Evolutionary conservation across 371 early-diverging fungal genomes (phyloP), one percentile per base, ranked within the genome.

Genomic region (Mucor plumbeus): DNA sequence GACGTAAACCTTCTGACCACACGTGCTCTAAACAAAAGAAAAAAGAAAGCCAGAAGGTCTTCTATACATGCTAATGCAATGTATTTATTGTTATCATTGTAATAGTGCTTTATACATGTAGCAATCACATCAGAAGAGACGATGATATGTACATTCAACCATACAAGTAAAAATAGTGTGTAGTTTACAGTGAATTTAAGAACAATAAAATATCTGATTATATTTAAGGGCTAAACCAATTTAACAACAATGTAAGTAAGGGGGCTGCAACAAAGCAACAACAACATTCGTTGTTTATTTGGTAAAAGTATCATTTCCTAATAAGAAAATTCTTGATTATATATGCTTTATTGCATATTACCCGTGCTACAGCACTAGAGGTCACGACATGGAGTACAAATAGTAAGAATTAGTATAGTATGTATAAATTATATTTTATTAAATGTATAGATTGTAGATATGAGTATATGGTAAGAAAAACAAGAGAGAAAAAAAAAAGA

Each of bases 301-400:
- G 17, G 17, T 9, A n/a, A 3, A 47, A n/a, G 13, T 3, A 26
- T 26, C 26, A 26, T 26, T 2, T 14, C 7, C 47, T 17, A 2
- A 2, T 10, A 53, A 53, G 11, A 21, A 53, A 31, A 14, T 53
- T 14, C 50, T 11, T 31, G 53, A 53, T 53, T 21, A 26, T 31
- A 47, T 19, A 47, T 19, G 17, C 19, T 7, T 17, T n/a, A 15
- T 4, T 43, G n/a, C 43, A 43, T 14, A 19, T 47, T 26, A 26
- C 26, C 26, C 26, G 47, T 47, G 47, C 47, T 9, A 47, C 47
- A 19, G 44, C 47, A 47, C 47, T 47, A 47, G 9, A 47, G 47
- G 47, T 47, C 47, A 47, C 47, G 47, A 17, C 47, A 47, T 47
- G 47, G n/a, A 19, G 47, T 47, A 47, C 47, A n/a, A 47, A 47